These are phyloP conservation scores for Penicillium bovifimosum DNA, from an alignment of 495 filamentous ascomycete genomes.

Conservation along the genomic window DNA sequence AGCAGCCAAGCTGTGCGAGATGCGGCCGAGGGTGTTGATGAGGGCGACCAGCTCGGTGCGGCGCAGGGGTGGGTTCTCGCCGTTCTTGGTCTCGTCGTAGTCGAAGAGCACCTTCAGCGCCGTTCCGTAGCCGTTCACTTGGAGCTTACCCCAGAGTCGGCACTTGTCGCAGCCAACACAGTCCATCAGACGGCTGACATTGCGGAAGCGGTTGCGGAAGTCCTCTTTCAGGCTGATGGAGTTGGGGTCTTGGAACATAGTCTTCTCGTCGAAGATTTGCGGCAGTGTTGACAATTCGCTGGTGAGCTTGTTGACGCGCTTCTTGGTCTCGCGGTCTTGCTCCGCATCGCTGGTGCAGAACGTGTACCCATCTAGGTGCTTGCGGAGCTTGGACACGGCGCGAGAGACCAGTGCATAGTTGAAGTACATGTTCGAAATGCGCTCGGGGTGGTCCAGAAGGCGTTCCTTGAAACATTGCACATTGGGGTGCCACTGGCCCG, in stretches of 20 bases:
- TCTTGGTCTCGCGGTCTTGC: constrained; percentile 73
- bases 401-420: constrained; percentile 93
- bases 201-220: constrained; percentile 94
- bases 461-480: constrained; percentile 81
- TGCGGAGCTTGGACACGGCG: constrained; percentile 84
- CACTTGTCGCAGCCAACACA: constrained; percentile 99
- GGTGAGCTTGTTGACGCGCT: constrained; percentile 70
- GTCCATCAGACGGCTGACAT: constrained; percentile 94
- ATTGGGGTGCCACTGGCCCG: constrained; percentile 91
- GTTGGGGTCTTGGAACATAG: constrained; percentile 73
- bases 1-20: constrained; percentile 72
- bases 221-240: constrained; percentile 86
- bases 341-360: constrained; percentile 82
- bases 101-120: constrained; percentile 95
- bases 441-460: constrained; percentile 77
- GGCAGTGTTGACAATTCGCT: constrained; percentile 56
- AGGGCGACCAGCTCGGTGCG: constrained; percentile 90
- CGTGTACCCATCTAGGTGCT: constrained; percentile 75
- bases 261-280: constrained; percentile 85
- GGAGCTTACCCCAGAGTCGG: constrained; percentile 96
- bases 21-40: constrained; percentile 85
- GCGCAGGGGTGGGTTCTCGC: constrained; percentile 68
- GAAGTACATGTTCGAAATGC: constrained; percentile 96
- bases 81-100: constrained; percentile 74
- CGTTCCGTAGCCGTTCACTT: constrained; percentile 90